Conservation (phyloP, 2,329 filamentous ascomycete genomes). For the Xylaria sp. region DNA sequence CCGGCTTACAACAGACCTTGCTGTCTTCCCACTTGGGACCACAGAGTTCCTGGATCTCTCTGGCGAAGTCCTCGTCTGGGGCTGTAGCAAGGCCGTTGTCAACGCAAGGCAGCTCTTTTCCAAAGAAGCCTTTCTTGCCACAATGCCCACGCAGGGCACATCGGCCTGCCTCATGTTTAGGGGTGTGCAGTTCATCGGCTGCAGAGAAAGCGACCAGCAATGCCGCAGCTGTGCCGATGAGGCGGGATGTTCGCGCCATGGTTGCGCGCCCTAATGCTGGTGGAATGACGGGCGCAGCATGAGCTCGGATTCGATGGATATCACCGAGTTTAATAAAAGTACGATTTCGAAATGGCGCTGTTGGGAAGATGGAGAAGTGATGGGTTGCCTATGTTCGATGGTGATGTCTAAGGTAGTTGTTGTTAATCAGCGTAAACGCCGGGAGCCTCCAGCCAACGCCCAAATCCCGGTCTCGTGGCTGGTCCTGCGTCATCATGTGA, state of each 20-base stretch:
- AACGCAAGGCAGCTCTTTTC: conserved; percentile 81
- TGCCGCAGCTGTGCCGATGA: conserved; percentile 32
- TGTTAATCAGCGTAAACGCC: not conserved
- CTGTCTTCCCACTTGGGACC: conserved; percentile 80
- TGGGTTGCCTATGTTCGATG: not conserved
- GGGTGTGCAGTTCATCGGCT: conserved; percentile 38
- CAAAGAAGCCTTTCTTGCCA: conserved; percentile 85
- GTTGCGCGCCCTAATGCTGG: conserved; percentile 22
- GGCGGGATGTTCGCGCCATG: conserved; percentile 37
- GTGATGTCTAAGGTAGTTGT: not conserved
- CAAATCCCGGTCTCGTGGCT: not conserved
- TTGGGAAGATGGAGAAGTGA: not conserved
- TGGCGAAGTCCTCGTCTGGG: conserved; percentile 64
- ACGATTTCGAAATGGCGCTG: not conserved
- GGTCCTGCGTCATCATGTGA: not conserved
- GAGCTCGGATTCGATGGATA: conserved; percentile 11
- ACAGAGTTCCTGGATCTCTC: conserved; percentile 78
- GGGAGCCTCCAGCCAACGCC: not conserved
- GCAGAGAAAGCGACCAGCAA: conserved; percentile 32
- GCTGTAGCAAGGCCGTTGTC: conserved; percentile 80
- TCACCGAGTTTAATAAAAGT: not conserved
- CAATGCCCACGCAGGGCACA: conserved; percentile 91
- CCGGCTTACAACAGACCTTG: conserved; percentile 75
- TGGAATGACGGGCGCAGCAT: conserved; percentile 18
- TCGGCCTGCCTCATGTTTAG: conserved; percentile 76